Conservation (phyloP, 2,329 filamentous ascomycete genomes). For the Trichoderma brevicompactum region DNA sequence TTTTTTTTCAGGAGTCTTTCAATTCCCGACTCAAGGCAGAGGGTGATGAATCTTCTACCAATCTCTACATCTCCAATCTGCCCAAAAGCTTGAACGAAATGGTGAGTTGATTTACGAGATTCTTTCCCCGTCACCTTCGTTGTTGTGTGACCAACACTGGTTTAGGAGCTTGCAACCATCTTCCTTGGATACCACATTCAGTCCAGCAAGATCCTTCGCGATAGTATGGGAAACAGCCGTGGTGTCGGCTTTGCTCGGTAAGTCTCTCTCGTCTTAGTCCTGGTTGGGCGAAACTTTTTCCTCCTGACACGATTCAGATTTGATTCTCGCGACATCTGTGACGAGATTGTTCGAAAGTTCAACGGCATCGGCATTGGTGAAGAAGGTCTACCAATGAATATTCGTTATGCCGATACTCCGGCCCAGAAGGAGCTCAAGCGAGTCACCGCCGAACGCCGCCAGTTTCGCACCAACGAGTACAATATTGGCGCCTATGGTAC, state of each 20-base stretch:
- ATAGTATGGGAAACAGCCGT: slow-evolving; percentile 88
- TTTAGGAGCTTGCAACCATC: slow-evolving; percentile 73
- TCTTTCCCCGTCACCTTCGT: neutral
- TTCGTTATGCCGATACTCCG: slow-evolving; percentile 95
- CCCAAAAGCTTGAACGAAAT: slow-evolving; percentile 91
- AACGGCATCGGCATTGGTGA: slow-evolving; percentile 78
- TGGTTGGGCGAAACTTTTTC: no score
- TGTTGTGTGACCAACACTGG: neutral
- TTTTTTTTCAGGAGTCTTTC: slow-evolving; percentile 77
- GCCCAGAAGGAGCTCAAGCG: slow-evolving; percentile 97
- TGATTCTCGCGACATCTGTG: slow-evolving; percentile 84
- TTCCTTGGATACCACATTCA: slow-evolving; percentile 82
- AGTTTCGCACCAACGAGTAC: slow-evolving; percentile 96
- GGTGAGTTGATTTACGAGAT: slow-evolving; percentile 54
- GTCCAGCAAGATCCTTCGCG: slow-evolving; percentile 93
- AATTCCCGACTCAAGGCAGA: slow-evolving; percentile 98
- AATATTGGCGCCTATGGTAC: slow-evolving; percentile 74
- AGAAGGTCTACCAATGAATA: slow-evolving; percentile 83
- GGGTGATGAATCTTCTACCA: slow-evolving; percentile 86
- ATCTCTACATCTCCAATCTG: slow-evolving; percentile 96
- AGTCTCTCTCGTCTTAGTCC: slow-evolving; percentile 37
- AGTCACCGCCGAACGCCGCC: slow-evolving; percentile 90
- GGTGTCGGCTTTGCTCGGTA: slow-evolving; percentile 97
- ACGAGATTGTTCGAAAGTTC: slow-evolving; percentile 84
- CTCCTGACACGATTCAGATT: slow-evolving; percentile 52